Evolutionary conservation across 108 stramenopile genomes (phyloP).

Genomic region (Cyclotella cryptica): DNA sequence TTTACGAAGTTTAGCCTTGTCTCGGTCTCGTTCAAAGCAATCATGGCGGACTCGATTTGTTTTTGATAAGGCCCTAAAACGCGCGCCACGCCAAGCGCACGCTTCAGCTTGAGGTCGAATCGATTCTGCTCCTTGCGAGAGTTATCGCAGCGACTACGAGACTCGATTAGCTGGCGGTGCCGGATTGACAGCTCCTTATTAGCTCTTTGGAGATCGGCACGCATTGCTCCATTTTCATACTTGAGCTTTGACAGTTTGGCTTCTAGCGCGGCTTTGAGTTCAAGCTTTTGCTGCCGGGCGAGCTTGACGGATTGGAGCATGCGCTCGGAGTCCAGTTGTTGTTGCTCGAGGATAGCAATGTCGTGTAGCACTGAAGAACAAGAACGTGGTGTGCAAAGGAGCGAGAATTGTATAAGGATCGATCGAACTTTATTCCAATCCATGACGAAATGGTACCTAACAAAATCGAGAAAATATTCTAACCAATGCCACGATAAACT

Average conservation of each 20-base stretch:
- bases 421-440: not conserved
- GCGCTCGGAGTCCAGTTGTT: constrained; percentile 81
- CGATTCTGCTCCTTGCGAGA: constrained; percentile 57
- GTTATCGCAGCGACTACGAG: constrained; percentile 44
- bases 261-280: constrained; percentile 62
- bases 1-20: constrained; percentile 47
- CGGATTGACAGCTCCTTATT: constrained; percentile 60
- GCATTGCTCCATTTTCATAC: constrained; percentile 72
- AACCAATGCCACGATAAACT: not conserved
- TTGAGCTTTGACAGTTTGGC: constrained; percentile 69
- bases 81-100: constrained; percentile 57
- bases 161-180: constrained; percentile 62
- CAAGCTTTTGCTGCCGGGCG: constrained; percentile 62
- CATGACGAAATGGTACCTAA: not conserved
- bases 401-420: not conserved
- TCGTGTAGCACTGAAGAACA: constrained; percentile 69
- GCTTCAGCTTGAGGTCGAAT: constrained; percentile 66
- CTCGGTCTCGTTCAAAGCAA: constrained; percentile 48
- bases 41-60: constrained; percentile 59
- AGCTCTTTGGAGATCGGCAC: constrained; percentile 62
- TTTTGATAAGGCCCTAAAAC: constrained; percentile 45
- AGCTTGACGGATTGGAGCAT: constrained; percentile 64
- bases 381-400: not conserved
- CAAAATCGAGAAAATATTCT: not conserved
- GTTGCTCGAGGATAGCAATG: constrained; percentile 81